Base-by-base conservation (phyloP, 352 stramenopile genomes). In the Globisporangium sylvaticum region DNA sequence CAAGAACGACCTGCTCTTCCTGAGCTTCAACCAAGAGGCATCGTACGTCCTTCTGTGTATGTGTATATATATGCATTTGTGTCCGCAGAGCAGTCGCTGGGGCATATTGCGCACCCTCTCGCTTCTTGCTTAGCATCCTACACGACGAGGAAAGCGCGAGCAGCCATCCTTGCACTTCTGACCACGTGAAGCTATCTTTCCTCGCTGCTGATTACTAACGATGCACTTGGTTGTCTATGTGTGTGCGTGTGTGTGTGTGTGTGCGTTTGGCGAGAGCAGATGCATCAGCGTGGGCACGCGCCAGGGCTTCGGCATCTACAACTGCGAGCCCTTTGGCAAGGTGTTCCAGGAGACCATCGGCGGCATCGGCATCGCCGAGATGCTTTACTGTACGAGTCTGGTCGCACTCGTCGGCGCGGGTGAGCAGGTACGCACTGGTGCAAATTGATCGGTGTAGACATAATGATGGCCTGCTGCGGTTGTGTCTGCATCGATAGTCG, bases 341-440 rank as follows among this genome's bases (percentile, higher is more conserved):
- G 90, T 82, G 61, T 97, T 97, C 68, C 78, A 95, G 56, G 85
- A 95, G 68, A 72, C 80, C 3, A 91, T 96, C 29, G 92, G 92
- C 24, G 92, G 92, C 42, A 95, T 97, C 18, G 87, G 87, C 25
- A 89, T 97, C 65, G 89, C 90, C 9, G 90, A 98, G 68, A 98
- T 98, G 92, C 83, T 98, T 54, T 98, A 97, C 70, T 97, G 89
- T 69, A 96, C 92, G 37, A 97, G 90, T 64, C 72, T 98, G 22
- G 88, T 98, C n/a, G 91, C 88, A 60, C 83, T 98, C 27, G 92
- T 97, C 0, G 91, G 92, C 27, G 92, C 88, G 56, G 90, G 91
- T 9, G 90, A 97, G 14, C 83, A 96, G 79, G 87, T 95, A 59
- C 14, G 46, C 1, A 4, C 46, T 5, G 42, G 1, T 12, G 18